phyloP scores from a whole-genome alignment of 2,329 filamentous ascomycete species.

The Scorias spongiosa region DNA sequence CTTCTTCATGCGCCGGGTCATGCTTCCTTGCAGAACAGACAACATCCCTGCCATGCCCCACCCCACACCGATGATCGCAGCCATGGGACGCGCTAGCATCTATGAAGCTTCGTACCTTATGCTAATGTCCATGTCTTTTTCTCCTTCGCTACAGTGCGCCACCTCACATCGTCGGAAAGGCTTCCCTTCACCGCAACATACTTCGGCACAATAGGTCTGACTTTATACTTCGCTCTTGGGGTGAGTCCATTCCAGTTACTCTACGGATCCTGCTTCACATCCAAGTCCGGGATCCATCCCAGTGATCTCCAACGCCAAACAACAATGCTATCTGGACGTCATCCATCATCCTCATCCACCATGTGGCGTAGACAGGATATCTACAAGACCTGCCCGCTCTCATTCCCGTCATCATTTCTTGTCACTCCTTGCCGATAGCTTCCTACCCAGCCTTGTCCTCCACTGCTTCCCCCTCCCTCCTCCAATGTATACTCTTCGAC shows the following conservation, averaged over 20 bases:
- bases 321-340: too few relatives aligned
- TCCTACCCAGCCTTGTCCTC: too few relatives aligned
- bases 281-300: background rate
- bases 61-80: too few relatives aligned
- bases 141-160: constrained; percentile 37
- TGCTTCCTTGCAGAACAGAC: background rate
- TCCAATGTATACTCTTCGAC: background rate
- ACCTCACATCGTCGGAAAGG: constrained; percentile 69
- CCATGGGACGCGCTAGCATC: too few relatives aligned
- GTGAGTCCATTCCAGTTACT: constrained; percentile 42
- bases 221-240: constrained; percentile 80
- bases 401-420: background rate
- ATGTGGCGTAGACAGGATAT: too few relatives aligned
- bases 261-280: constrained; percentile 1
- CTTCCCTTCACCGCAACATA: constrained; percentile 89
- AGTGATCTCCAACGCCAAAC: background rate
- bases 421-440: background rate
- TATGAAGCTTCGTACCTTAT: background rate
- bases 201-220: constrained; percentile 82
- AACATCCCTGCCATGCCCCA: too few relatives aligned
- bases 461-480: too few relatives aligned
- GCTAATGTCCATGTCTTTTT: background rate
- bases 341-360: too few relatives aligned
- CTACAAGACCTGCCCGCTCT: background rate
- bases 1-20: constrained; percentile 2